Conservation (phyloP, 306 rosid species). For the Vachellia collinsii region DNA sequence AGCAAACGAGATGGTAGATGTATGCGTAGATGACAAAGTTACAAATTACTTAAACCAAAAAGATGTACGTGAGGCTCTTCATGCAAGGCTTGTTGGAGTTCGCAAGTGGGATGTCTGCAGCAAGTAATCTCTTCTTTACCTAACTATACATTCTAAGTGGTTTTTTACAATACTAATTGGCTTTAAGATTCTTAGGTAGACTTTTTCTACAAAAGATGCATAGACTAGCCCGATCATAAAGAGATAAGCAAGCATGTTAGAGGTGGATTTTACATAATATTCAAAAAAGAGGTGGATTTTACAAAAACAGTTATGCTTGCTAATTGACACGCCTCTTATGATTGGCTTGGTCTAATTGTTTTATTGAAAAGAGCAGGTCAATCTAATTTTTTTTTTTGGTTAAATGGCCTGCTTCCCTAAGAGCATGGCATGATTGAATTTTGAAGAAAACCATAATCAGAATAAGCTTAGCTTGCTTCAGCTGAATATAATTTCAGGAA, state of each 20-base stretch:
- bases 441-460: not conserved
- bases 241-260: not conserved
- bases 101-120: conserved; percentile 89
- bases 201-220: not conserved
- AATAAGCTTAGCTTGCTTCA: conserved; percentile 7
- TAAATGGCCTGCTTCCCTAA: not conserved
- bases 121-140: conserved; percentile 54
- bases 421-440: not conserved
- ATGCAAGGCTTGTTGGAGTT: conserved; percentile 86
- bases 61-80: conserved; percentile 85
- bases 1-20: conserved; percentile 74
- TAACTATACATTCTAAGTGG: not conserved
- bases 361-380: not conserved
- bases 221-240: not conserved
- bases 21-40: conserved; percentile 91
- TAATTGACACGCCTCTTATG: not conserved
- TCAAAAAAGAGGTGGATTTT: not conserved
- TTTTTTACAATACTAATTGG: not conserved
- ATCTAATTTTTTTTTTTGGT: not conserved
- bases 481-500: conserved; percentile 7
- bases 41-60: conserved; percentile 80
- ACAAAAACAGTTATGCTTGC: not conserved
- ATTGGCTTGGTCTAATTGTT: not conserved
- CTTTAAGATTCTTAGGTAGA: not conserved
- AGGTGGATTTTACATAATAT: not conserved